Evolutionary conservation across 768 basidiomycete genomes (phyloP).

Genomic region (Amanita polypyramis): DNA sequence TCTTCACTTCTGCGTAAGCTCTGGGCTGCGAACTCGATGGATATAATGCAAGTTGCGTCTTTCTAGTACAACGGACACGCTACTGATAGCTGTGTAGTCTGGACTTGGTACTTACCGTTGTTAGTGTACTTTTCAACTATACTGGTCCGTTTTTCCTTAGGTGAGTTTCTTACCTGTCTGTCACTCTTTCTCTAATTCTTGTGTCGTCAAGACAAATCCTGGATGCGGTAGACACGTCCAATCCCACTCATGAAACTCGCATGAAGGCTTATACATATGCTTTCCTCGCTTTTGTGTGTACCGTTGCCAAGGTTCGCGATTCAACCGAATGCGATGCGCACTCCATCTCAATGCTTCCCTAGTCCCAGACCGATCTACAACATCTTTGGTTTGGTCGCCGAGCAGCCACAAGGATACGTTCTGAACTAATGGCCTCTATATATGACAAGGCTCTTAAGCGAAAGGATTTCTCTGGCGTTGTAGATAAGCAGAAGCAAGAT

Average conservation of each 20-base stretch:
- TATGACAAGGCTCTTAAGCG: conserved; percentile 84
- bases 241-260: conserved; percentile 38
- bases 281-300: conserved; percentile 57
- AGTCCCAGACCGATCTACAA: conserved; percentile 59
- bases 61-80: not conserved
- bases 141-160: conserved; percentile 80
- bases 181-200: not conserved
- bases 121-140: conserved; percentile 71
- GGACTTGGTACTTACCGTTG: conserved; percentile 57
- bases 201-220: conserved; percentile 36
- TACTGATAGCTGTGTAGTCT: conserved; percentile 23
- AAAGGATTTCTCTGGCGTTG: conserved; percentile 73
- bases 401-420: conserved; percentile 60
- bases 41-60: conserved; percentile 26
- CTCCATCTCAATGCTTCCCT: not conserved
- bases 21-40: conserved; percentile 35
- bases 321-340: not conserved
- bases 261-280: conserved; percentile 71
- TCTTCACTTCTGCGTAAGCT: conserved; percentile 32
- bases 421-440: conserved; percentile 75
- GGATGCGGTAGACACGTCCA: conserved; percentile 36
- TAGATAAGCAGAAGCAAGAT: conserved; percentile 29
- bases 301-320: conserved; percentile 38
- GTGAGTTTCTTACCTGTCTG: conserved; percentile 21
- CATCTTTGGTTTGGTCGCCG: conserved; percentile 77